Percentiles rank a stretch among this genome's conserved stretches.
Conservation (phyloP, 106 monocot species). For the Apostasia ramifera region DNA sequence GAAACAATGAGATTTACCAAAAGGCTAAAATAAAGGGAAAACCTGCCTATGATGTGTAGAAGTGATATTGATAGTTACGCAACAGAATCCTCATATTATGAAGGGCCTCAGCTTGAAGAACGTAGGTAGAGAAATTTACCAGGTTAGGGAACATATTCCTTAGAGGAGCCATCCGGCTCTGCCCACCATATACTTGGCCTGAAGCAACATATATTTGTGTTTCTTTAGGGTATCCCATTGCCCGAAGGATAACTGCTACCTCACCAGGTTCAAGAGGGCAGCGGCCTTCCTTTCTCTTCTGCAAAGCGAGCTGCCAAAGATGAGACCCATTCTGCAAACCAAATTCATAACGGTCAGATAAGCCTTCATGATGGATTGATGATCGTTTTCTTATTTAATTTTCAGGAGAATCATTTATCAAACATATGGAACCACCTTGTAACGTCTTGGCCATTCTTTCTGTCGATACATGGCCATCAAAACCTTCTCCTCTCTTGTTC, state of each 20-base stretch:
- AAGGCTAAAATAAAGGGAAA: not conserved
- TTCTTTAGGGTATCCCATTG: slow-evolving; percentile 96
- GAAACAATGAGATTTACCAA: slow-evolving; percentile 3
- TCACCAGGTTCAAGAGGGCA: slow-evolving; percentile 97
- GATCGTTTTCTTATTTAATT: not conserved
- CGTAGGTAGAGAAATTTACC: slow-evolving; percentile 25
- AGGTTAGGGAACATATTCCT: slow-evolving; percentile 98
- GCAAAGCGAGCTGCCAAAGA: slow-evolving; percentile 82
- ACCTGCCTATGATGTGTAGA: no score
- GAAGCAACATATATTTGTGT: slow-evolving; percentile 99
- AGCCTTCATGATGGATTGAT: not conserved
- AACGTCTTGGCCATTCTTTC: slow-evolving; percentile 97
- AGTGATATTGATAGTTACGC: no score
- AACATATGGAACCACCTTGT: slow-evolving; percentile 45
- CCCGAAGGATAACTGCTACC: slow-evolving; percentile 79
- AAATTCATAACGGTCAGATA: slow-evolving; percentile 1
- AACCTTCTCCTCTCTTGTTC: slow-evolving; percentile 92
- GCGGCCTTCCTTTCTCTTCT: slow-evolving; percentile 94
- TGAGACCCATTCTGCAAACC: slow-evolving; percentile 87
- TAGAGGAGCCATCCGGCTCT: slow-evolving; percentile 91
- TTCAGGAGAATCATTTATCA: not conserved
- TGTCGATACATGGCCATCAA: slow-evolving; percentile 96
- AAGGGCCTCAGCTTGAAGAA: not conserved
- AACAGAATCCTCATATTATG: no score
- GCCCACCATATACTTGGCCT: slow-evolving; percentile 93